These are phyloP conservation scores for Galerina sulciceps DNA, from an alignment of 768 basidiomycete species.

Conservation along the genomic window DNA sequence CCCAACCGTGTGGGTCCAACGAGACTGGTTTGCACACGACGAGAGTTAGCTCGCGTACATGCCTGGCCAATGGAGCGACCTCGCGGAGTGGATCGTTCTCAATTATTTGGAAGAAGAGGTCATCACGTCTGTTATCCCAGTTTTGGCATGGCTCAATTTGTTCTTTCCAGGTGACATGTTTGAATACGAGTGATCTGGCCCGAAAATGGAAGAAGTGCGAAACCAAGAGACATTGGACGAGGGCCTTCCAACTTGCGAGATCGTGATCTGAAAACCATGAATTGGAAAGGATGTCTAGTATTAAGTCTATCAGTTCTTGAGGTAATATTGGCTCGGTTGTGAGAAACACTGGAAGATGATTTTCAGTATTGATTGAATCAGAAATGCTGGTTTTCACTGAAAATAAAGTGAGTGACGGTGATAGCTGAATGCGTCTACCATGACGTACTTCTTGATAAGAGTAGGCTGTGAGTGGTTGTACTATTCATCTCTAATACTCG, in stretches of 20 bases:
- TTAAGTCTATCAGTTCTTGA: slow-evolving; percentile 1
- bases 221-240: not conserved
- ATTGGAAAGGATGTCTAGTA: not conserved
- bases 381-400: too few species aligned
- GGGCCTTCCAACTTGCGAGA: not conserved
- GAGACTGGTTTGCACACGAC: not conserved
- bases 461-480: too few species aligned
- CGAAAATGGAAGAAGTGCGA: not conserved
- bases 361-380: too few species aligned
- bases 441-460: too few species aligned
- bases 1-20: not conserved
- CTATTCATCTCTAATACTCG: too few species aligned
- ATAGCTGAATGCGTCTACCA: too few species aligned
- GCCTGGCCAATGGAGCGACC: not conserved
- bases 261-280: not conserved
- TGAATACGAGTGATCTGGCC: not conserved
- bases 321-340: not conserved
- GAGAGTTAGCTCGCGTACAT: not conserved
- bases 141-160: not conserved
- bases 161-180: not conserved
- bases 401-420: too few species aligned
- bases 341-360: too few species aligned
- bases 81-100: not conserved
- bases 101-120: slow-evolving; percentile 2
- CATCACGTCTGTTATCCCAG: not conserved